Base-by-base conservation (phyloP, 2,329 filamentous ascomycete species). In the Sordariomycetes sp. region DNA sequence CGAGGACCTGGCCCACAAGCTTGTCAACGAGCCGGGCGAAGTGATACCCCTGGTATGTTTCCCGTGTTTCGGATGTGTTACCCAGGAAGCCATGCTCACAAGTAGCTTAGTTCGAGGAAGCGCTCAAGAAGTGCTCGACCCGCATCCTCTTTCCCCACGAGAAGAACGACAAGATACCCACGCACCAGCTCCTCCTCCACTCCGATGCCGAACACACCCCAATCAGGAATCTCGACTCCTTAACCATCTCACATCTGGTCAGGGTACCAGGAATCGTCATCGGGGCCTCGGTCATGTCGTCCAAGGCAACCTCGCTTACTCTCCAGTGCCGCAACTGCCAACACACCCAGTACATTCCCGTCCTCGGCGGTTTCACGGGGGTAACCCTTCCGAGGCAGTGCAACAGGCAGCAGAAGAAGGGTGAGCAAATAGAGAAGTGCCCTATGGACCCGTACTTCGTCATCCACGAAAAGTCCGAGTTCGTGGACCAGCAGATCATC, bases 201-300 rank as follows among this genome's bases (percentile, higher is more conserved):
- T 97, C 94, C 56, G 89, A 86, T 60, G 91, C 91, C 63, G 87
- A 93, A 57, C 86, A 95, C 70, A 90, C 92, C 34, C 94, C 93
- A 0, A 97, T 99, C 65, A 88, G 94, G 63, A 91, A 97, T 64
- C 82, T 99, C 46, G 94, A 95, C 66, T 95, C 94, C 10, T 87
- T 89, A 62, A 93, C 90, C 62, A 95, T 99, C 64, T 91, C 93
- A 5, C 87, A 91, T 65, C 86, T 99, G n/a, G 93, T 99, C 46
- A 85, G 93, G 59, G 96, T 99, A 59, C 94, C 94, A 1, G 95
- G 94, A 55, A 99, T 99, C 63, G 90, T 99, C 60, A 99, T 99
- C 63, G 93, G 94, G 53, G 94, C 94, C 53, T 97, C 93, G 1
- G 96, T 96, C 20, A 87, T 97, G 71, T 96, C 92, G 2, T 97